Evolutionary conservation across 176 grass and related monocot genomes (phyloP).

Genomic region (Paspalum vaginatum): DNA sequence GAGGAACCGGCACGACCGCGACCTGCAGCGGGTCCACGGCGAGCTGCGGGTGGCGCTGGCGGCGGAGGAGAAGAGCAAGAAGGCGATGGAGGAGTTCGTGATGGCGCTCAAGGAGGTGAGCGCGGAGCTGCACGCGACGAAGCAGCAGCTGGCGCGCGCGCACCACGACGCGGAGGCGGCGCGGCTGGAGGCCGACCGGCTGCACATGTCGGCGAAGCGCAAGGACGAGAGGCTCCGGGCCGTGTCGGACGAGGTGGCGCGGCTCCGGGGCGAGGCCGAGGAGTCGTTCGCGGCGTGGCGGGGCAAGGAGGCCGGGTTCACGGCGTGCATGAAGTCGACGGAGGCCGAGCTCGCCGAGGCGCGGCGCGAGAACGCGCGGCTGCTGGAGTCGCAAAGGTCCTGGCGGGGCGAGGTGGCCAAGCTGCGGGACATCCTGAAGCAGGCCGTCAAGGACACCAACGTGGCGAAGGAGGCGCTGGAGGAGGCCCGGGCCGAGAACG

Average conservation of each 20-base stretch:
- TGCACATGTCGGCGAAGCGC: slow-evolving; percentile 46
- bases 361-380: slow-evolving; percentile 54
- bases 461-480: slow-evolving; percentile 77
- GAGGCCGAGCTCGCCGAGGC: slow-evolving; percentile 60
- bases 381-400: slow-evolving; percentile 59
- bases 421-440: slow-evolving; percentile 88
- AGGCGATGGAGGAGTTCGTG: slow-evolving; percentile 80
- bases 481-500: slow-evolving; percentile 65
- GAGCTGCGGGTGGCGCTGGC: slow-evolving; percentile 55
- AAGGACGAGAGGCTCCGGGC: slow-evolving; percentile 61
- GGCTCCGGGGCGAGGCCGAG: slow-evolving; percentile 63
- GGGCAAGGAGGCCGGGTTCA: slow-evolving; percentile 78
- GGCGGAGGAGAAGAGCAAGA: slow-evolving; percentile 86
- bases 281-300: slow-evolving; percentile 66
- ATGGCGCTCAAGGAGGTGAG: slow-evolving; percentile 83
- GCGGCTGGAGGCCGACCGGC: slow-evolving; percentile 54
- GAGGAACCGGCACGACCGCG: slow-evolving; percentile 37
- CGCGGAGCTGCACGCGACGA: slow-evolving; percentile 49
- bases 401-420: slow-evolving; percentile 74
- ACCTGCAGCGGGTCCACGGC: slow-evolving; percentile 35
- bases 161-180: slow-evolving; percentile 62
- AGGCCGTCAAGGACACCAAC: slow-evolving; percentile 70
- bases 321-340: slow-evolving; percentile 62
- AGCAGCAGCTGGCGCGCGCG: slow-evolving; percentile 50
- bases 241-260: slow-evolving; percentile 43